phyloP scores from a whole-genome alignment of 148 eudicot species.

The Rhododendron williamsianum region DNA sequence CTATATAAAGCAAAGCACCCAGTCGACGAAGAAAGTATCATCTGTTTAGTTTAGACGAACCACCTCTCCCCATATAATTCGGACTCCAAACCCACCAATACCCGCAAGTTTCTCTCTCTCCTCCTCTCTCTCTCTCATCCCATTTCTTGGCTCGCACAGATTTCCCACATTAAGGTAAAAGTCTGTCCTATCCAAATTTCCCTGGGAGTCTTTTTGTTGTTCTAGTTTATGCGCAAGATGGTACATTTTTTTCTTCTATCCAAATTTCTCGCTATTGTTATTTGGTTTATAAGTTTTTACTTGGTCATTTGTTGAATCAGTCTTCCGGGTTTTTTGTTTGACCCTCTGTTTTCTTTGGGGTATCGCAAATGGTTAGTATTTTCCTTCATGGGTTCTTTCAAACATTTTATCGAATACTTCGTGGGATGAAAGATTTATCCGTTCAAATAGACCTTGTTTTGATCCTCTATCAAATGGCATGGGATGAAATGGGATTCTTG shows the following conservation, averaged over 20 bases:
- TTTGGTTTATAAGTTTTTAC: neutral
- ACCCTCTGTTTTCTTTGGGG: neutral
- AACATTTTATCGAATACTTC: neutral
- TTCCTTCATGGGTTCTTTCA: neutral
- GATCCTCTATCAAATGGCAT: neutral
- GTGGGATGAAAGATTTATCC: neutral
- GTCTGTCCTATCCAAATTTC: neutral
- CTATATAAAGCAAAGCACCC: conserved; percentile 4
- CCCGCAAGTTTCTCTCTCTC: conserved; percentile 4
- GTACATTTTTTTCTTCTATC: neutral
- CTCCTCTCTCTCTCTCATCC: neutral
- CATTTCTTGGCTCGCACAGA: neutral
- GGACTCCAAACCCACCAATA: conserved; percentile 3
- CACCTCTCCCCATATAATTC: conserved; percentile 2
- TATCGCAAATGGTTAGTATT: neutral
- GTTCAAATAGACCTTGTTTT: neutral
- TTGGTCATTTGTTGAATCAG: conserved; percentile 9
- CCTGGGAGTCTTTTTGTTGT: neutral
- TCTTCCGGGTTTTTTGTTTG: neutral
- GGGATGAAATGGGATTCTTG: neutral
- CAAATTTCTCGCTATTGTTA: neutral
- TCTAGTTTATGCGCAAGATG: neutral
- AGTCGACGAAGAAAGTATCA: neutral
- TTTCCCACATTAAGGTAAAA: conserved; percentile 16
- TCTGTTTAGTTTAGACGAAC: neutral